Base-by-base conservation (phyloP, 129 eudicot genomes). In the Pittosporum tobira region DNA sequence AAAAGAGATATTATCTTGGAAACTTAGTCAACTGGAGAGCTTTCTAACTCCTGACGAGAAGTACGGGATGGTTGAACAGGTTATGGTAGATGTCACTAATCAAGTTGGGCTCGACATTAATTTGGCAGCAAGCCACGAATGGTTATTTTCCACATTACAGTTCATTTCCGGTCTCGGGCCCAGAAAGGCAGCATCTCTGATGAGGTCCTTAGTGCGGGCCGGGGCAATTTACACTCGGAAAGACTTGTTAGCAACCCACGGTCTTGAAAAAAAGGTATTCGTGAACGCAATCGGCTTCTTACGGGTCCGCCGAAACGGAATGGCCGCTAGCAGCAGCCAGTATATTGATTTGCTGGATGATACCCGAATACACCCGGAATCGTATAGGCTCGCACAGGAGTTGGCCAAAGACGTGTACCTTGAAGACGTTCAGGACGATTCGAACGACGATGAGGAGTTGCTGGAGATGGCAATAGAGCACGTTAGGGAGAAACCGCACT, bases 301-400 rank as follows among this genome's bases (percentile, higher is more conserved):
- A 66, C 96, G 96, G 30, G 89, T 91, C 6, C 57, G 88, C 24
- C 77, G 90, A 49, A 80, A 70, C 69, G 99, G 99, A 51, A 76
- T 83, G 70, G 84, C 99, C 62, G 75, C 80, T 57, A 91, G 79
- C 46, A 81, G 90, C 55, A 87, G 84, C 49, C 94, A 86, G 21
- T 74, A 66, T 51, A 66, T 87, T 65, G 96, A 91, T 72, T 67
- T 84, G 62, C 70, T 91, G 67, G 98, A 91, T 65, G 94, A 86
- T 75, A 85, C 98, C 43, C 76, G 98, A 50, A 81, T 91, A 54
- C 95, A 91, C 61, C 98, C 98, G 46, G 95, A 91, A 67, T 83
- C 94, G 1, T 91, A 91, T 77, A 54, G 52, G 65, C 84, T 86
- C 24, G 98, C 98, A 49, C 90, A 91, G 27, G 95, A 83, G 53